Base-by-base conservation (phyloP, 352 stramenopile species). In the Phytophthora melonis region DNA sequence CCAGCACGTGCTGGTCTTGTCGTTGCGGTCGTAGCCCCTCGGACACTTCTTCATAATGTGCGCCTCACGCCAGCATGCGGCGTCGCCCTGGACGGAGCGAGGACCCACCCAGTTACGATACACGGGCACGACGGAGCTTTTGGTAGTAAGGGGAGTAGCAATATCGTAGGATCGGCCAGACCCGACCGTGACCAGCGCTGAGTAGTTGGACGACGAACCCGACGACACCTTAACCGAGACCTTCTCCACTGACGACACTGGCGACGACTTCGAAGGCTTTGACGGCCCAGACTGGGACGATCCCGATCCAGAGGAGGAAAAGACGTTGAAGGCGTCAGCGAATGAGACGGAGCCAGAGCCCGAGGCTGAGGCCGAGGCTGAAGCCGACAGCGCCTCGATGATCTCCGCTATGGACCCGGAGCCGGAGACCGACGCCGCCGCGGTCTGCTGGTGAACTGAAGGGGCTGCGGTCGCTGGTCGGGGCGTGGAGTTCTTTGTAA, bases 1-100 rank as follows among this genome's bases (percentile, higher is more conserved):
- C 82, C 82, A 89, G 74, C 82, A 89, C 10, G 82, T 87, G 25
- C 72, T 82, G 32, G 78, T 78, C 1, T 70, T 73, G 3, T 83
- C 74, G 41, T 83, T 68, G n/a, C 60, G 62, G 27, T 74, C 60
- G 71, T 83, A 89, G 27, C 78, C 74, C 1, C 55, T 25, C 11
- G 77, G 74, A 53, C 80, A 87, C 25, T 58, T 67, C 49, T 72
- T 74, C 53, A 74, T 74, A 21, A 80, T 34, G 30, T 34, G 30
- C 1, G 30, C 30, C 30, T 34, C 30, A 21, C 70, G 64, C 41
- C 53, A 78, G 19, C 70, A 78, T 14, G 70, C 70, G 5, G n/a
- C 45, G 41, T 70, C 70, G 39, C 45, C 50, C 21, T 57, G 19
- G 3, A 53, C 34, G 49, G 11, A 27, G 25, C 32, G 74, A 36